phyloP scores from a whole-genome alignment of 768 basidiomycete genomes.

The Xerocomus potaroensis region DNA sequence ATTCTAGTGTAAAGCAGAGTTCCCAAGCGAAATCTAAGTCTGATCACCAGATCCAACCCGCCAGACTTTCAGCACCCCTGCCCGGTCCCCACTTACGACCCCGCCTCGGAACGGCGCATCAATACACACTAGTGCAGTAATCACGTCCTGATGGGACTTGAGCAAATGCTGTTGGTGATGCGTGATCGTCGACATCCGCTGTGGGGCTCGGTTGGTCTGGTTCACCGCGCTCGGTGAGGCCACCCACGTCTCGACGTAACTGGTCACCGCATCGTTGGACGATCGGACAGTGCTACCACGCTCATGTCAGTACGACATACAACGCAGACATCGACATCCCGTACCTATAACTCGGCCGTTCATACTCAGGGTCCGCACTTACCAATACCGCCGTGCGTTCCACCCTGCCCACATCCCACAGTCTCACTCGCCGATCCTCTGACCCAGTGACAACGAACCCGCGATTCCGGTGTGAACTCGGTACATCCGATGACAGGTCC shows the following conservation, averaged over 20 bases:
- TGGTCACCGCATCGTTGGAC: conserved; percentile 42
- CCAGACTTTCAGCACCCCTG: conserved; percentile 91
- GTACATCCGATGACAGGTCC: conserved; percentile 38
- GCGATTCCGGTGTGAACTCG: conserved; percentile 39
- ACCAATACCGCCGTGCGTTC: conserved; percentile 77
- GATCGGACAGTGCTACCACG: conserved; percentile 28
- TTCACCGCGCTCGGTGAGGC: conserved; percentile 37
- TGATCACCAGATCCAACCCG: conserved; percentile 55
- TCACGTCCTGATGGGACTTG: conserved; percentile 85
- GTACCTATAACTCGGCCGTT: conserved; percentile 76
- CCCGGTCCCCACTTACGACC: conserved; percentile 86
- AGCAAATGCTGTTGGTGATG: conserved; percentile 82
- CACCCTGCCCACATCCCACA: conserved; percentile 80
- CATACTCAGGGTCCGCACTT: conserved; percentile 70
- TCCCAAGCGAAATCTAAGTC: background rate
- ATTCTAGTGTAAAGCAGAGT: too few relatives aligned
- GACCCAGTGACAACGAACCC: conserved; percentile 88
- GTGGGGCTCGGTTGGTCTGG: conserved; percentile 63
- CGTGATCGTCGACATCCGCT: conserved; percentile 73
- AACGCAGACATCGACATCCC: conserved; percentile 6
- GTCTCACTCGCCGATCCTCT: conserved; percentile 80
- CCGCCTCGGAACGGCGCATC: conserved; percentile 93
- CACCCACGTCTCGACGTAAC: conserved; percentile 64
- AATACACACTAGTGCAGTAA: conserved; percentile 80
- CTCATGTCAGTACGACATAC: conserved; percentile 3